Evolutionary conservation across 1,139 yeast genomes (phyloP).

Genomic region (Wickerhamiella pararugosa): DNA sequence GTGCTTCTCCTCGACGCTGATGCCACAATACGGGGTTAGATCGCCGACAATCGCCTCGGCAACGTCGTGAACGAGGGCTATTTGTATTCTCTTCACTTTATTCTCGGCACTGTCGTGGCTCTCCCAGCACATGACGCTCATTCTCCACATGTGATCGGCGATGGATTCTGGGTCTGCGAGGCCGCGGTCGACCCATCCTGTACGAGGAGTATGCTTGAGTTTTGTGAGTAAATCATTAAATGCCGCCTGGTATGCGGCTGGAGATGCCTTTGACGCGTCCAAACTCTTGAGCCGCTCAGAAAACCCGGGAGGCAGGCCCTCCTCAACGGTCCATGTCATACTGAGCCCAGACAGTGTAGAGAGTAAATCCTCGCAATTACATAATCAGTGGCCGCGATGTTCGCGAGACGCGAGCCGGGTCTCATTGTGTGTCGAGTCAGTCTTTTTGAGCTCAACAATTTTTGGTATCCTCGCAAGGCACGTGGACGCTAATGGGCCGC

Average conservation of each 20-base stretch:
- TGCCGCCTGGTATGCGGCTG: conserved; percentile 24
- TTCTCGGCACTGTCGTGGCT: conserved; percentile 38
- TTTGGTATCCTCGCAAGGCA: too few relatives aligned
- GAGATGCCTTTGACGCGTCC: conserved; percentile 9
- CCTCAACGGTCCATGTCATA: conserved; percentile 15
- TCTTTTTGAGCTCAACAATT: too few relatives aligned
- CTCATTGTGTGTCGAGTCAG: too few relatives aligned
- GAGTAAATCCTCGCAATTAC: too few relatives aligned
- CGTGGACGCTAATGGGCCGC: too few relatives aligned
- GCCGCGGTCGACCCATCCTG: conserved; percentile 84
- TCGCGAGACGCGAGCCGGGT: too few relatives aligned
- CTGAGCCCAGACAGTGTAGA: conserved; percentile 1
- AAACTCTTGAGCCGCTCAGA: conserved; percentile 11
- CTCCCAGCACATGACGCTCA: conserved; percentile 73
- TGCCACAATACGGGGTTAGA: conserved; percentile 60
- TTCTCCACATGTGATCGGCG: conserved; percentile 93
- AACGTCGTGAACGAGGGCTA: conserved; percentile 82
- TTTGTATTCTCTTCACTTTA: conserved; percentile 55
- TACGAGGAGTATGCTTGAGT: conserved; percentile 68
- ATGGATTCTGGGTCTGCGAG: conserved; percentile 60
- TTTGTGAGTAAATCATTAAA: conserved; percentile 65
- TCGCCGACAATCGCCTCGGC: conserved; percentile 94
- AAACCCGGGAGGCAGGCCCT: conserved; percentile 13
- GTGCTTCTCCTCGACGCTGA: conserved; percentile 61
- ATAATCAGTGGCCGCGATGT: too few relatives aligned